Conservation (phyloP, 441 rosid species). For the Breynia disticha region DNA sequence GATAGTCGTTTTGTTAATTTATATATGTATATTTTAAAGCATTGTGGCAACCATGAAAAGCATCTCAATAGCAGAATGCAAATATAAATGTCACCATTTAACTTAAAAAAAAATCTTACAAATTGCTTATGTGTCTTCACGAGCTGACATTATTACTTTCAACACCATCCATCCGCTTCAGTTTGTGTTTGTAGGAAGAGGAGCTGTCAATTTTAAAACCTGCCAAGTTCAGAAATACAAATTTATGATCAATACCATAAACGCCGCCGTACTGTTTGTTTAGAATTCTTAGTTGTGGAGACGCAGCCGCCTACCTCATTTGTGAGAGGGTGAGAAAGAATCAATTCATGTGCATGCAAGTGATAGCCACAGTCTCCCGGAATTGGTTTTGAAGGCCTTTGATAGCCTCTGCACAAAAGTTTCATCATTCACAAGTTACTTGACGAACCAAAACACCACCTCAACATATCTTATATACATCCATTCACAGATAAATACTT, state of each 20-base stretch:
- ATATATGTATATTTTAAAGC: too few relatives aligned
- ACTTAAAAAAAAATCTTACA: neutral
- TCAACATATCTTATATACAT: too few relatives aligned
- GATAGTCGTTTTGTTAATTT: too few relatives aligned
- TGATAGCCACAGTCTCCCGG: constrained; percentile 90
- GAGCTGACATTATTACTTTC: neutral
- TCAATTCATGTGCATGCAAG: constrained; percentile 70
- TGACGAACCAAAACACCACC: too few relatives aligned
- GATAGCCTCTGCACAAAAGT: constrained; percentile 49
- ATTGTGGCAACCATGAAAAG: too few relatives aligned
- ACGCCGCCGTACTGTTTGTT: too few relatives aligned
- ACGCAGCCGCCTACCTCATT: constrained; percentile 38
- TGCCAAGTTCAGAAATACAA: constrained; percentile 15
- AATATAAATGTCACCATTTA: neutral
- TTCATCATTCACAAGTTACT: neutral
- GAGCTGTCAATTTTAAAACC: constrained; percentile 49
- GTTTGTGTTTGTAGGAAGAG: constrained; percentile 43
- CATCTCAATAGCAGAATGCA: too few relatives aligned
- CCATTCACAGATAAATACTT: too few relatives aligned
- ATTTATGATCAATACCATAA: neutral
- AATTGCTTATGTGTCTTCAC: neutral
- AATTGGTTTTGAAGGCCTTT: constrained; percentile 60
- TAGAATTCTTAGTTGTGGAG: too few relatives aligned
- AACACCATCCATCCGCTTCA: constrained; percentile 12
- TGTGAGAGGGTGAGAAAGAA: constrained; percentile 44